A percentile compares a stretch with the other conserved stretches of the same genome.
These are phyloP conservation scores for Mortierella sp. DNA, from an alignment of 371 early-diverging fungal genomes.

Conservation along the genomic window DNA sequence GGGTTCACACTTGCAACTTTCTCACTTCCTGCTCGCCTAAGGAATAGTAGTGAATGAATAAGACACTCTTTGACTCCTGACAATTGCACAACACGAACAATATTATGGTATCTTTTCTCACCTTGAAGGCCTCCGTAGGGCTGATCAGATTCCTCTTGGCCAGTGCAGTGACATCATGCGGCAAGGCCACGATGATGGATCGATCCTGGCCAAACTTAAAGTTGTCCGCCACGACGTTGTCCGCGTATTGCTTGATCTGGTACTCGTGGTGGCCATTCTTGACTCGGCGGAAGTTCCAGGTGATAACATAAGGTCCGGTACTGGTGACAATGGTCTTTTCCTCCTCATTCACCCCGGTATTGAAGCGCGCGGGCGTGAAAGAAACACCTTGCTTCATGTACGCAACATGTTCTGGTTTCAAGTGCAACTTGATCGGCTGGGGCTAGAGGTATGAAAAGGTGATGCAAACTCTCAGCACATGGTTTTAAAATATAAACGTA, in stretches of 20 bases:
- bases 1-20: too few relatives aligned
- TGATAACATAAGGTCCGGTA: conserved; percentile 92
- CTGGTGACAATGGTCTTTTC: conserved; percentile 87
- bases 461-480: not conserved
- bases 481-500: not conserved
- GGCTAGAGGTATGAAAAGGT: conserved; percentile 60
- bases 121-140: conserved; percentile 29
- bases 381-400: conserved; percentile 76
- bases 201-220: conserved; percentile 82
- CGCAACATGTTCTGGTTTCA: conserved; percentile 93
- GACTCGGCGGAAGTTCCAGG: conserved; percentile 93
- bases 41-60: too few relatives aligned
- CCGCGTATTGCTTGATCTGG: conserved; percentile 84
- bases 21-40: not conserved
- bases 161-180: conserved; percentile 53
- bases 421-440: conserved; percentile 79
- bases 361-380: conserved; percentile 95
- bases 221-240: conserved; percentile 90
- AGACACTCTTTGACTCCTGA: too few relatives aligned
- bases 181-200: conserved; percentile 78
- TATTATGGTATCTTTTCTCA: not conserved
- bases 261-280: conserved; percentile 85
- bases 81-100: not conserved
- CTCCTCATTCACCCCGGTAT: conserved; percentile 74
- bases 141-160: conserved; percentile 27